Evolutionary conservation across 169 alveolate genomes (phyloP).

Genomic region (Babesia ovata): DNA sequence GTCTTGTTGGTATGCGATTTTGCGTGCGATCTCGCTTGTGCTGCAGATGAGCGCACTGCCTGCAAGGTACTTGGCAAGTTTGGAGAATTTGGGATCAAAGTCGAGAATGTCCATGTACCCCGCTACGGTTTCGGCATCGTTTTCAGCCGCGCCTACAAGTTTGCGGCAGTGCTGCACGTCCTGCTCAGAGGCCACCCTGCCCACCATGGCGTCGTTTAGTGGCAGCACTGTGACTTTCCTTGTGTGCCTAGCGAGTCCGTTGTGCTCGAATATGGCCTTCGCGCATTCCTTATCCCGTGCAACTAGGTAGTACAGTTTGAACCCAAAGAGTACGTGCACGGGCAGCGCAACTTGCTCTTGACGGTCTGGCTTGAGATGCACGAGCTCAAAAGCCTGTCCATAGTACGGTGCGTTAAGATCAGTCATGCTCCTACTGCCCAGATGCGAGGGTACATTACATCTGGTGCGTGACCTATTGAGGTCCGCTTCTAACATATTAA

Average conservation of each 20-base stretch:
- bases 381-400: slow-evolving; percentile 74
- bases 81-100: slow-evolving; percentile 71
- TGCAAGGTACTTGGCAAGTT: slow-evolving; percentile 82
- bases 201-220: slow-evolving; percentile 65
- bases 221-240: slow-evolving; percentile 77
- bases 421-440: slow-evolving; percentile 10
- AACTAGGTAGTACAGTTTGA: slow-evolving; percentile 67
- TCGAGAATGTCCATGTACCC: slow-evolving; percentile 72
- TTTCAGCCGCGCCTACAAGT: slow-evolving; percentile 49
- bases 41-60: slow-evolving; percentile 85
- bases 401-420: slow-evolving; percentile 31
- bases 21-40: slow-evolving; percentile 80
- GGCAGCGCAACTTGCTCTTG: slow-evolving; percentile 67
- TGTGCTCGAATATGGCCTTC: slow-evolving; percentile 66
- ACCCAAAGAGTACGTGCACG: slow-evolving; percentile 70
- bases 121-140: slow-evolving; percentile 51
- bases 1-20: slow-evolving; percentile 82
- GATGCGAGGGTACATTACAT: slow-evolving; percentile 16
- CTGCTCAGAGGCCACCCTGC: slow-evolving; percentile 57
- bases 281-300: slow-evolving; percentile 72
- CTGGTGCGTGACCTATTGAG: slow-evolving; percentile 17
- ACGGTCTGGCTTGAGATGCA: slow-evolving; percentile 62
- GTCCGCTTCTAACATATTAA: slow-evolving; percentile 28
- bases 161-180: slow-evolving; percentile 65
- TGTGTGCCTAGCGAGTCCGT: slow-evolving; percentile 50